A percentile compares a stretch with the other conserved stretches of the same genome.
These are phyloP conservation scores for Myriangium duriaei DNA, from an alignment of 2,329 filamentous ascomycete genomes.

Conservation along the genomic window DNA sequence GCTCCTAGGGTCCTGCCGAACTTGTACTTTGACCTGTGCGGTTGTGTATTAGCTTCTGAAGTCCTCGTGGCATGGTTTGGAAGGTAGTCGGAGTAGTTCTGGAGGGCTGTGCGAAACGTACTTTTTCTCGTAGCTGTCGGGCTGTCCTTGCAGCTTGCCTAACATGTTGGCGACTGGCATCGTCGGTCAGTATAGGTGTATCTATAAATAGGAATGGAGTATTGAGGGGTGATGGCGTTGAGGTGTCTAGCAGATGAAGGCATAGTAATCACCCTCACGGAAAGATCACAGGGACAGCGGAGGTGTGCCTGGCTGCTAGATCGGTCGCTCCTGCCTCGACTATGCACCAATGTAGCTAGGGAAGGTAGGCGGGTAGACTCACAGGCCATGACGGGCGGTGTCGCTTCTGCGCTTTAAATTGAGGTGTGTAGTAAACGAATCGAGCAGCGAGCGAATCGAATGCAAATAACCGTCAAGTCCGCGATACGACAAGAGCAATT, in stretches of 20 bases:
- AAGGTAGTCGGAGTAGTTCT: slow-evolving; percentile 1
- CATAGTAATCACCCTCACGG: background rate
- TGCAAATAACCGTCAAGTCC: no score
- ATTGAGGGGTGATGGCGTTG: background rate
- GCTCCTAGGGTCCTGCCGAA: slow-evolving; percentile 91
- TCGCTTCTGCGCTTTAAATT: background rate
- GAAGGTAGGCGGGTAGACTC: background rate
- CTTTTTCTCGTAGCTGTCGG: slow-evolving; percentile 98
- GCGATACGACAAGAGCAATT: background rate
- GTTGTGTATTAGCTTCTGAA: background rate
- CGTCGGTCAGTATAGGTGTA: slow-evolving; percentile 1
- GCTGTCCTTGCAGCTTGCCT: slow-evolving; percentile 91
- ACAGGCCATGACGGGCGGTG: background rate
- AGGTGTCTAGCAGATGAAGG: background rate
- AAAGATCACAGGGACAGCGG: no score
- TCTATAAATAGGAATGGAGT: no score
- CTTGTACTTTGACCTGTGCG: slow-evolving; percentile 64
- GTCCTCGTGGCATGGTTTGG: background rate
- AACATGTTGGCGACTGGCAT: slow-evolving; percentile 70
- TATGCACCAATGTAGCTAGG: background rate
- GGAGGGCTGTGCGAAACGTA: no score
- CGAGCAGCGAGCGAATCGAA: no score
- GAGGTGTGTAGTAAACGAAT: no score
- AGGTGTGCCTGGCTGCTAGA: no score
- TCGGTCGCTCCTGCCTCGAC: background rate